phyloP scores from a whole-genome alignment of 2,329 filamentous ascomycete genomes.

The Botrytis squamosa region DNA sequence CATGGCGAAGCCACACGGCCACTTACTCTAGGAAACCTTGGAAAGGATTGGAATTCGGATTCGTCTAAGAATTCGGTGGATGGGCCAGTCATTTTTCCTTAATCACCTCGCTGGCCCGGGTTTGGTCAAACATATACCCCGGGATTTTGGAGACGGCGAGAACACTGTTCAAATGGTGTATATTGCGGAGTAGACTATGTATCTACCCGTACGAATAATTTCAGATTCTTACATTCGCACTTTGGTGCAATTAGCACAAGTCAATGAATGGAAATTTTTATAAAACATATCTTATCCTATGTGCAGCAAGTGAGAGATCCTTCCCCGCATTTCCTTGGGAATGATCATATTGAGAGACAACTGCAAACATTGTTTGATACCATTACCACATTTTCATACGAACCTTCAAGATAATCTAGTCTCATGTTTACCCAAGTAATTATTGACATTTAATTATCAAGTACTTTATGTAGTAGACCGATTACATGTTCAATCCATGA shows the following conservation, averaged over 20 bases:
- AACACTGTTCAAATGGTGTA: background rate
- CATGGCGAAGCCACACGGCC: background rate
- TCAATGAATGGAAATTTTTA: background rate
- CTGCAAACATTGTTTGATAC: background rate
- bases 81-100: background rate
- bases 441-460: background rate
- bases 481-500: background rate
- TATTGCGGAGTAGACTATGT: background rate
- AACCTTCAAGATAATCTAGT: background rate
- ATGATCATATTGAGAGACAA: background rate
- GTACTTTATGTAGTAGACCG: background rate
- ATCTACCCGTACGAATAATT: background rate
- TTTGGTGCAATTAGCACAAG: background rate
- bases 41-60: background rate
- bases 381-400: background rate
- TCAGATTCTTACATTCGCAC: background rate
- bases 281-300: background rate
- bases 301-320: background rate
- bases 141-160: background rate
- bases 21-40: background rate
- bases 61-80: background rate
- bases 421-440: background rate
- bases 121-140: slow-evolving; percentile 12
- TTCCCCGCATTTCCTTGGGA: background rate
- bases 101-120: slow-evolving; percentile 1